Percentiles rank a stretch among this genome's conserved stretches.
Conservation (phyloP, 139 green algal species). For the Volvox reticuliferus region DNA sequence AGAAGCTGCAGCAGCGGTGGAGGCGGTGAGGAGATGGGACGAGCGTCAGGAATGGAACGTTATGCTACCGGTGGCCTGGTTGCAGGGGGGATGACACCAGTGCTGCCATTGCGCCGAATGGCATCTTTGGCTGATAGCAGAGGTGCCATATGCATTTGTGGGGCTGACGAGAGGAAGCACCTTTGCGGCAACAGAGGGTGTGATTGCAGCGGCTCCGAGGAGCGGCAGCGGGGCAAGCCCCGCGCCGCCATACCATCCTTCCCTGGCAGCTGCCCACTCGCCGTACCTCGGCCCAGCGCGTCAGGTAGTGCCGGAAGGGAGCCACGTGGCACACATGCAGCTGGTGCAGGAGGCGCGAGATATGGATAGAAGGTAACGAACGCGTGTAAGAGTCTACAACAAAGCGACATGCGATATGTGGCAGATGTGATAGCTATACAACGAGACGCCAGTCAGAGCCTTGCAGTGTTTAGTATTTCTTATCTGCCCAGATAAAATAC, state of each 20-base stretch:
- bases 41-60: not conserved
- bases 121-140: no score
- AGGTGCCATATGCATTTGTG: not conserved
- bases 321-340: not conserved
- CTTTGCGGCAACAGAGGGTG: not conserved
- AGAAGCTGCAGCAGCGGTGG: not conserved
- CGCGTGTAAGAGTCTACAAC: not conserved
- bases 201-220: not conserved
- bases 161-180: not conserved
- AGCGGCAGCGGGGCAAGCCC: not conserved
- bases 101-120: not conserved
- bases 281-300: constrained; percentile 26
- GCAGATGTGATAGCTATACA: not conserved
- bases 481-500: no score
- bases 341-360: constrained; percentile 7
- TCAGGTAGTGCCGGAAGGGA: not conserved
- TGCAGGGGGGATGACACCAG: not conserved
- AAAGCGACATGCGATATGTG: not conserved
- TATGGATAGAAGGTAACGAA: constrained; percentile 18
- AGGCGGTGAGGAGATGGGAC: not conserved
- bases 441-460: not conserved
- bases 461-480: no score
- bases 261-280: not conserved
- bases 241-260: no score
- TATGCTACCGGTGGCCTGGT: not conserved